These are phyloP conservation scores for Lodderomyces jiufengensis DNA, from an alignment of 1,139 yeast species.

Conservation along the genomic window DNA sequence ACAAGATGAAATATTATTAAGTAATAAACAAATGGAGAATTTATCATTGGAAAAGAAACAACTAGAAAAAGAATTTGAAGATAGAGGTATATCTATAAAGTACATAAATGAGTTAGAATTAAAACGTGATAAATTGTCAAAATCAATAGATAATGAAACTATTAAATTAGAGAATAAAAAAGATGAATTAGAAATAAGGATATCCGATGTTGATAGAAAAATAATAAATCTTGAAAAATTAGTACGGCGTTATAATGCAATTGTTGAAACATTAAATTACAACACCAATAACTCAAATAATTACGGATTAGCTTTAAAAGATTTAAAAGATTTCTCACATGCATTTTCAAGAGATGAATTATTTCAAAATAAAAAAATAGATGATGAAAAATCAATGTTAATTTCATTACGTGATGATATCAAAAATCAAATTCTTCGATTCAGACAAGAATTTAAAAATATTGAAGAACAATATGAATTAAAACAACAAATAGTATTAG, in stretches of 20 bases:
- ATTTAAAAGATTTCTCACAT: constrained; percentile 20
- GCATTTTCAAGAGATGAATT: constrained; percentile 27
- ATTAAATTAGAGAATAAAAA: constrained; percentile 36
- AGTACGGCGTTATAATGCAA: constrained; percentile 53
- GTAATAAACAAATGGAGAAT: constrained; percentile 23
- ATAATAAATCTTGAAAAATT: constrained; percentile 50
- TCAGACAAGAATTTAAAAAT: constrained; percentile 1
- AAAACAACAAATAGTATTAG: constrained; percentile 6
- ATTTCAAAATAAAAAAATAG: constrained; percentile 29
- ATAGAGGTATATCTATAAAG: constrained; percentile 56
- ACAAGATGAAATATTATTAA: constrained; percentile 6
- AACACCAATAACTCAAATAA: constrained; percentile 15
- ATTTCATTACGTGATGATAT: constrained; percentile 47
- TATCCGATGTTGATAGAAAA: constrained; percentile 44
- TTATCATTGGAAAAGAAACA: constrained; percentile 44
- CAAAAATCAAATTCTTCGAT: constrained; percentile 2
- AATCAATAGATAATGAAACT: constrained; percentile 50
- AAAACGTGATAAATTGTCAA: constrained; percentile 58
- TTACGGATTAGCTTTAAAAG: constrained; percentile 30
- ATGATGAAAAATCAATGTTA: constrained; percentile 39
- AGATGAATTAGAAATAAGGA: constrained; percentile 41
- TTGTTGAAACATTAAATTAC: constrained; percentile 44
- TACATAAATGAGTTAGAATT: constrained; percentile 61
- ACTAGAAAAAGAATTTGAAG: constrained; percentile 45
- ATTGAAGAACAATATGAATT: constrained; percentile 6